A percentile compares a stretch with the other conserved stretches of the same genome.
These are phyloP conservation scores for Trifolium pratense DNA, from an alignment of 306 rosid genomes.

Conservation along the genomic window DNA sequence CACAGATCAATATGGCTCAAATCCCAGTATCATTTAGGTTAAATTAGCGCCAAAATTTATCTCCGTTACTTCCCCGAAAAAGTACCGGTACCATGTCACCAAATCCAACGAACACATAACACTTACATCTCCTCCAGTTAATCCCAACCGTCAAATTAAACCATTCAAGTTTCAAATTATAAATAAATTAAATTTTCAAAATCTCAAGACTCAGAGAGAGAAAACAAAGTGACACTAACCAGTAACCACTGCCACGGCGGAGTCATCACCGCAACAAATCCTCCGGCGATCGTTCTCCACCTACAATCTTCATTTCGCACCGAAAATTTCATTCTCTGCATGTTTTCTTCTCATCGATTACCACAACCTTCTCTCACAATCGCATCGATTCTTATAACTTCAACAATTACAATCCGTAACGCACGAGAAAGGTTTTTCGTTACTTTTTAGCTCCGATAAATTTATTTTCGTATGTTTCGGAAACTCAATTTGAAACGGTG, in stretches of 20 bases:
- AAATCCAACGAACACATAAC: constrained; percentile 46
- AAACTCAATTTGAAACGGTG: constrained; percentile 40
- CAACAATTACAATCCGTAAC: constrained; percentile 35
- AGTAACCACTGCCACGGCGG: constrained; percentile 25
- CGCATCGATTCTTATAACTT: constrained; percentile 11
- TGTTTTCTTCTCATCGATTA: constrained; percentile 16
- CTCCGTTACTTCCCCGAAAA: constrained; percentile 33
- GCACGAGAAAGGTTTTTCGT: constrained; percentile 26
- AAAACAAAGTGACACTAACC: constrained; percentile 21
- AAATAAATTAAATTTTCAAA: constrained; percentile 66
- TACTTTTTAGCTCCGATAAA: constrained; percentile 15
- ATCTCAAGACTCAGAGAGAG: constrained; percentile 39
- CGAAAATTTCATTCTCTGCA: constrained; percentile 15
- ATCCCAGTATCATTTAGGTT: constrained; percentile 24
- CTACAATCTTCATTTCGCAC: background rate
- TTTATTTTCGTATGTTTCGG: background rate
- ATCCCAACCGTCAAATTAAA: constrained; percentile 38
- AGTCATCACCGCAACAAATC: constrained; percentile 21
- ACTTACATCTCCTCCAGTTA: background rate
- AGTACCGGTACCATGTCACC: constrained; percentile 13
- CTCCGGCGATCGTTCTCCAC: constrained; percentile 29
- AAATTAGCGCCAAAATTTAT: constrained; percentile 75
- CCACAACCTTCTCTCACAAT: constrained; percentile 1
- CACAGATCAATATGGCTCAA: too few relatives aligned
- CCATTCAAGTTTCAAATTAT: constrained; percentile 39